Evolutionary conservation across 805 yeast species (phyloP).

Genomic region (Starmera quercuum): DNA sequence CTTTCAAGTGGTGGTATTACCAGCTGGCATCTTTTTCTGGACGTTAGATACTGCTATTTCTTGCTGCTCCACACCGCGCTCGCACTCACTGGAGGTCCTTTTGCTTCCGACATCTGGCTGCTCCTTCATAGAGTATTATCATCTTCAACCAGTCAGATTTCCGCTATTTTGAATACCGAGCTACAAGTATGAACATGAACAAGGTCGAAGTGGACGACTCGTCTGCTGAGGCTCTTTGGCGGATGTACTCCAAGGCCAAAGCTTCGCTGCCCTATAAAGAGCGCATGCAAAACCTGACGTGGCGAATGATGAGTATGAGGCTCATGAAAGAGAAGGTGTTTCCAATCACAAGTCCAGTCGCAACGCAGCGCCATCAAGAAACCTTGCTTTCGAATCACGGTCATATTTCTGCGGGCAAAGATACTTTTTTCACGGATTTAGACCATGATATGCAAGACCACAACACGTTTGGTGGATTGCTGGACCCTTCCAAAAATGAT

Average conservation of each 20-base stretch:
- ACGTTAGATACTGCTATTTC: too few relatives aligned
- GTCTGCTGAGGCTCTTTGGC: slow-evolving; percentile 59
- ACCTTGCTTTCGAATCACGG: not conserved
- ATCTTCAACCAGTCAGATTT: not conserved
- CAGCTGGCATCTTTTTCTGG: too few relatives aligned
- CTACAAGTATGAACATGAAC: not conserved
- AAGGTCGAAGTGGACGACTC: slow-evolving; percentile 25
- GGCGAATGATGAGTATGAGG: slow-evolving; percentile 75
- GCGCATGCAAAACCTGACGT: slow-evolving; percentile 77
- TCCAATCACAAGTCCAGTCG: too few relatives aligned
- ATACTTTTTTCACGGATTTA: not conserved
- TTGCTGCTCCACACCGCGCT: too few relatives aligned
- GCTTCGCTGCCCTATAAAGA: slow-evolving; percentile 66
- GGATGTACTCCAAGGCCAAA: slow-evolving; percentile 71
- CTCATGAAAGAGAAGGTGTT: slow-evolving; percentile 5
- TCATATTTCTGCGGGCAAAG: not conserved
- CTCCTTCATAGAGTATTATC: too few relatives aligned
- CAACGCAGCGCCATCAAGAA: too few relatives aligned
- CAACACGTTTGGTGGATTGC: not conserved
- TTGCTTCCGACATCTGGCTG: too few relatives aligned
- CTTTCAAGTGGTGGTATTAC: too few relatives aligned
- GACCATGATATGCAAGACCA: not conserved
- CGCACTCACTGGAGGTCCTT: too few relatives aligned
- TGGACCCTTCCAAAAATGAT: not conserved
- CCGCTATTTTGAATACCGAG: not conserved